Evolutionary conservation across 495 filamentous ascomycete genomes (phyloP).

Genomic region (Chaetomium tenue): DNA sequence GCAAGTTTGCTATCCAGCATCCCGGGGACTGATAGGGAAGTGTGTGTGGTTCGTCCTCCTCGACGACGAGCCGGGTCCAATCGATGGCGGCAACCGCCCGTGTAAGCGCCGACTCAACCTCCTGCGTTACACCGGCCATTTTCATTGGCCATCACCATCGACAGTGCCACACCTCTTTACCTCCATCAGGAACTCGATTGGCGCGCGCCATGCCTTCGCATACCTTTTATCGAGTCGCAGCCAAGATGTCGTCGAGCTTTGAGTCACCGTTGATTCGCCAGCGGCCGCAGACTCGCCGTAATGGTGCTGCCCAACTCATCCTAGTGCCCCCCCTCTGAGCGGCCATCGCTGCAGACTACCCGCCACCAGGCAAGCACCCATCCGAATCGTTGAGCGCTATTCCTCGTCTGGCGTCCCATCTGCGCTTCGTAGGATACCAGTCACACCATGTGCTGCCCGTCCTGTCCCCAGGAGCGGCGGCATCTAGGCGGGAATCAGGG

Average conservation of each 20-base stretch:
- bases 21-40: conserved; percentile 6
- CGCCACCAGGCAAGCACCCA: conserved; percentile 10
- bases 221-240: conserved; percentile 32
- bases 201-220: conserved; percentile 38
- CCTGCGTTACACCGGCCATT: conserved; percentile 19
- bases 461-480: neutral
- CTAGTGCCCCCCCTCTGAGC: conserved; percentile 16
- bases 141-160: conserved; percentile 31
- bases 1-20: neutral
- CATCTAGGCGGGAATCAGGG: conserved; percentile 13
- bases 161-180: conserved; percentile 7
- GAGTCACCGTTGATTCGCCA: conserved; percentile 32
- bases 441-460: conserved; percentile 21
- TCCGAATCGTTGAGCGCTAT: conserved; percentile 5
- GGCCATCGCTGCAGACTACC: conserved; percentile 19
- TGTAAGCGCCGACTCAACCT: conserved; percentile 37
- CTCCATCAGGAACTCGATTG: conserved; percentile 28
- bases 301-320: conserved; percentile 27
- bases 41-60: conserved; percentile 25
- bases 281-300: conserved; percentile 15
- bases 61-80: conserved; percentile 26
- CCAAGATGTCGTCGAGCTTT: conserved; percentile 9
- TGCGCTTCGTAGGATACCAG: conserved; percentile 21
- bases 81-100: conserved; percentile 28
- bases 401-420: conserved; percentile 15